Evolutionary conservation across 208 protist species (phyloP).

Genomic region (Leishmania gerbilli): DNA sequence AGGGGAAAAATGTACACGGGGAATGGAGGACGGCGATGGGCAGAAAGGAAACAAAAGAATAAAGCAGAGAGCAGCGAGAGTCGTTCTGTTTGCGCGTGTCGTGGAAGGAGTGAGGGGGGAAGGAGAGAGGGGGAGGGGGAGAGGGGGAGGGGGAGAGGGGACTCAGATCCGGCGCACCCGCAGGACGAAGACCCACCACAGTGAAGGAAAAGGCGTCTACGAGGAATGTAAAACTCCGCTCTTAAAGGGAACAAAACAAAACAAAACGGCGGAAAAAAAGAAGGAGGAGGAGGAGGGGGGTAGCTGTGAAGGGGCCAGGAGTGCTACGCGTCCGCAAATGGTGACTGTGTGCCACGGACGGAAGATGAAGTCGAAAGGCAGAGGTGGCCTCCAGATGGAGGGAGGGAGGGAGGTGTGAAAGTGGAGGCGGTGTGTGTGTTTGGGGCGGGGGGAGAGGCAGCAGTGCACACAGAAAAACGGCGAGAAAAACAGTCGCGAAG

Average conservation of each 20-base stretch:
- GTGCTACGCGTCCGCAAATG: background rate
- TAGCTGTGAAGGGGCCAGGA: background rate
- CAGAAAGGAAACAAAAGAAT: background rate
- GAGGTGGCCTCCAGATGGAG: background rate
- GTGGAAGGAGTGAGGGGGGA: background rate
- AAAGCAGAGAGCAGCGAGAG: conserved; percentile 7
- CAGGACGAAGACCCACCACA: background rate
- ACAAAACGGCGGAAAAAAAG: background rate
- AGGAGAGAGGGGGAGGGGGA: background rate
- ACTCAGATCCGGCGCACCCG: background rate
- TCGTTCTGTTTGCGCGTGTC: background rate
- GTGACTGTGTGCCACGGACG: background rate
- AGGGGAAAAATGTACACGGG: background rate
- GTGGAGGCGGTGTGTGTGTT: background rate
- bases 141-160: background rate
- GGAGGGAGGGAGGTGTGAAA: background rate
- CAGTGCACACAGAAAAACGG: background rate
- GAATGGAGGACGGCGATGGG: background rate
- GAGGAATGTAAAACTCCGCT: background rate
- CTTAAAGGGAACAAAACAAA: background rate
- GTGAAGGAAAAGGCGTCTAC: background rate
- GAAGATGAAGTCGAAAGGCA: background rate
- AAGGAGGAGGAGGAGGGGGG: no score
- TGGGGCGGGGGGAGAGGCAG: background rate
- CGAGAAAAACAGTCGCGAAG: background rate